phyloP scores from a whole-genome alignment of 805 yeast genomes.

The Cyberlindnera euphorbiiphila region DNA sequence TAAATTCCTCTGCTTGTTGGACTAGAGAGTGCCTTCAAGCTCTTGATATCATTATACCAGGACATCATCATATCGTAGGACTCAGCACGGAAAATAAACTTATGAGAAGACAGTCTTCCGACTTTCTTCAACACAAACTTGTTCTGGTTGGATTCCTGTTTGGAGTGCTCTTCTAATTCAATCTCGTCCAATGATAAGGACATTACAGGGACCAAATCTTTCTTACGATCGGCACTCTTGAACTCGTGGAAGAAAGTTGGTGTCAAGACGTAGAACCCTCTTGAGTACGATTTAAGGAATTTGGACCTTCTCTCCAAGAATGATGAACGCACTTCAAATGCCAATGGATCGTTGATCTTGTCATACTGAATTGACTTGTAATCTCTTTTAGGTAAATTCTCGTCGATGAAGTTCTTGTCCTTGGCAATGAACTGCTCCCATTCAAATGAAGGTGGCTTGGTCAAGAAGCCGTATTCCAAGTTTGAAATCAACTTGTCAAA shows the following conservation, averaged over 20 bases:
- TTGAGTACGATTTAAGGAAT: constrained; percentile 84
- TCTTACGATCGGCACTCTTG: constrained; percentile 75
- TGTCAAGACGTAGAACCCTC: constrained; percentile 88
- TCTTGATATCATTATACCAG: constrained; percentile 80
- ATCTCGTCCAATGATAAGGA: constrained; percentile 78
- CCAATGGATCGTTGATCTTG: constrained; percentile 64
- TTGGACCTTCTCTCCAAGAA: constrained; percentile 86
- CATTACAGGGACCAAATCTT: constrained; percentile 78
- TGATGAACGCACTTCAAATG: constrained; percentile 70
- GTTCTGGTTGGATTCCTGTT: constrained; percentile 58
- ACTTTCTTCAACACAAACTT: constrained; percentile 80
- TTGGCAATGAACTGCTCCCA: constrained; percentile 81
- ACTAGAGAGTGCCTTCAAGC: constrained; percentile 58
- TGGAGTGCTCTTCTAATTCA: constrained; percentile 76
- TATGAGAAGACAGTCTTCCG: constrained; percentile 78
- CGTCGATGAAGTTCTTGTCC: constrained; percentile 68
- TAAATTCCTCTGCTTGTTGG: constrained; percentile 25
- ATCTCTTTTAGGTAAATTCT: constrained; percentile 56
- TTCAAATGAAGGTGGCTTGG: constrained; percentile 76
- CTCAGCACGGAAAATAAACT: constrained; percentile 94
- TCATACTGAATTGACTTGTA: constrained; percentile 60
- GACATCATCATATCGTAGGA: constrained; percentile 71
- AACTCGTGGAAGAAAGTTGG: constrained; percentile 88
- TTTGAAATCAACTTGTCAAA: constrained; percentile 63
- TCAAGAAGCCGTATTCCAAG: constrained; percentile 64